Evolutionary conservation across 495 filamentous ascomycete genomes (phyloP), one percentile per base, ranked within the genome.

Genomic region (Stereocaulon alpinum): DNA sequence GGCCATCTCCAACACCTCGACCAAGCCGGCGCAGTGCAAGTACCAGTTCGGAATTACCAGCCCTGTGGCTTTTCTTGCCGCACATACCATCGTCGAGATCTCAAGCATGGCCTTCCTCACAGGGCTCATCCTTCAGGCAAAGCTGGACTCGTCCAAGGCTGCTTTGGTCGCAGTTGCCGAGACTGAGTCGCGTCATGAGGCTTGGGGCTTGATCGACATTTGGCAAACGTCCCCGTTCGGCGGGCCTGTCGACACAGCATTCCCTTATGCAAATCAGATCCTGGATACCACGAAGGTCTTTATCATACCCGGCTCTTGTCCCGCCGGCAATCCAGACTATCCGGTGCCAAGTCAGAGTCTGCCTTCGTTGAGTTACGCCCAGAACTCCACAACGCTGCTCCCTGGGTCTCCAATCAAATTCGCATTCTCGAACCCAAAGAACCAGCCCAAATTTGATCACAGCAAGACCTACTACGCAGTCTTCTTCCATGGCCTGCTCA

Each of bases 31-130:
- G 3, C 69, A 71, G 0, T 81, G 79, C 72, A 68, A 74, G 32
- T 77, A 81, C 63, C 43, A 59, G 10, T 81, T 72, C 56, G 72
- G 73, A 1, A 59, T 58, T 10, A 65, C 66, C 47, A 69, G 68
- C 44, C 67, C 76, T 0, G 18, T 62, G 1, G 65, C 71, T 0
- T 81, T 73, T 65, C 65, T 81, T 4, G 72, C 72, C 0, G 68
- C 76, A 29, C 69, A 74, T 59, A 77, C 77, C 10, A 65, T 77
- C 4, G 63, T 80, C 58, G 79, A 81, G 62, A 70, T 79, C 49
- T 74, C 78, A 3, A 77, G 73, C 69, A 80, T 80, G 78, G 70
- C 76, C 12, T 80, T 79, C 68, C 62, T 81, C 7, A 78, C 76
- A 0, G 79, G 78, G 0, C 74, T 81, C 4, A 69, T 74, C 7